Base-by-base conservation (phyloP, 306 rosid species). In the Dalbergia cultrata region DNA sequence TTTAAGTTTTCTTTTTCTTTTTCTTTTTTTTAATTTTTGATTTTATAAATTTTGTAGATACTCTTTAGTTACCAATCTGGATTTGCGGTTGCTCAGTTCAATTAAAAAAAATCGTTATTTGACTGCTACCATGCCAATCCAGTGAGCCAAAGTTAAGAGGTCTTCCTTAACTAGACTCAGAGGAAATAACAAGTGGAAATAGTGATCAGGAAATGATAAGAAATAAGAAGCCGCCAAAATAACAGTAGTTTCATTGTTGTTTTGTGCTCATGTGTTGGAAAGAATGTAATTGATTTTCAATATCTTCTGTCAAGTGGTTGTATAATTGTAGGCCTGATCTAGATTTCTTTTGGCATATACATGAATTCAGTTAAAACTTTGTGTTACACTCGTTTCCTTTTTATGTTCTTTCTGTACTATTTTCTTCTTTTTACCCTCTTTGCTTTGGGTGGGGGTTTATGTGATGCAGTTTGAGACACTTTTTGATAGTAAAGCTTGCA, bases 401-500 rank as follows among this genome's bases (percentile, higher is more conserved):
- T 59, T 66, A 21, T 83, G 47, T 26, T 54, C 49, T 71, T 68
- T 61, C 35, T 70, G 64, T 22, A 54, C 35, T 58, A 17, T 62
- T 70, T 67, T 57, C 17, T 49, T 77, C 1, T 21, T 44, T 37
- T 13, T 17, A n/a, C 59, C n/a, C 69, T 11, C 39, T 49, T 10
- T 73, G 13, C 57, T 60, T n/a, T 67, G 8, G 66, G 56, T 26
- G 68, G 65, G 62, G 67, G 49, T 41, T 56, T 50, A 67, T 66
- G 34, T 74, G 49, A 52, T 74, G 79, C 80, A 91, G 99, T 65
- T 96, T 81, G 93, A 89, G 35, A 72, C 33, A 31, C 86, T 92
- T 53, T 93, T 96, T 83, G 97, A 87, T 78, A 84, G 86, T 83
- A 91, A 95, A 88, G 81, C 91, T 77, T 89, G 94, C 83, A 58